Base-by-base conservation (phyloP, 192 early-diverging fungal genomes). In the Chytriomyces confervae region DNA sequence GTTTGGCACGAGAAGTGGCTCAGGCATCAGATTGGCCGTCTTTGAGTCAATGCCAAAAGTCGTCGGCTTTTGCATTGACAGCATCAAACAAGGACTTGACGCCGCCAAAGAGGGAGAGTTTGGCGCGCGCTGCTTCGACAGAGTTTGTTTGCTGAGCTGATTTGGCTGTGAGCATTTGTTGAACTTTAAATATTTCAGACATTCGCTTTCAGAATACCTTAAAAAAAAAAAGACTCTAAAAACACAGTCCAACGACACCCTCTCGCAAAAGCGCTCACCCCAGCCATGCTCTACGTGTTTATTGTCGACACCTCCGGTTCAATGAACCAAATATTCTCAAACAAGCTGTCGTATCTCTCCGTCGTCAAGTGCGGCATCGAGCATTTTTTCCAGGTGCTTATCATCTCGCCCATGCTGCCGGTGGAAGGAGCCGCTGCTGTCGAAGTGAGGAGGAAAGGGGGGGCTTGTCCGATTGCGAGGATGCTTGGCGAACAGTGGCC, bases 251-350 rank as follows among this genome's bases (percentile, higher is more conserved):
- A 27, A 27, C 24, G 24, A 27, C 24, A 27, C 57, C 20, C 20
- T 60, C 57, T 20, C 57, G 20, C 57, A 60, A 60, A 18, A 18
- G 20, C 16, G 57, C 57, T 60, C 20, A 27, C 24, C 24, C 24
- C 24, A 27, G 24, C 24, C 60, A 86, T 86, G 85, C 77, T 86
- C 43, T 86, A 82, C 71, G 85, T 91, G 2, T 95, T 95, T 82
- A 77, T 95, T n/a, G 81, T 95, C 16, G 94, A 95, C 84, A 94
- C 91, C 6, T 92, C 91, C 77, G 92, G 88, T 75, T 94, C 93
- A 13, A 95, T 95, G 94, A 93, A 92, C 84, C 77, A 84, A 72
- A 73, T 82, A 68, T 91, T 91, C 75, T 80, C 86, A 62, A 79
- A 84, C 50, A 85, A 86, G 62, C 79, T 91, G 76, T 84, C 88